Conservation (phyloP, 495 filamentous ascomycete species). For the Daldinia grandis region DNA sequence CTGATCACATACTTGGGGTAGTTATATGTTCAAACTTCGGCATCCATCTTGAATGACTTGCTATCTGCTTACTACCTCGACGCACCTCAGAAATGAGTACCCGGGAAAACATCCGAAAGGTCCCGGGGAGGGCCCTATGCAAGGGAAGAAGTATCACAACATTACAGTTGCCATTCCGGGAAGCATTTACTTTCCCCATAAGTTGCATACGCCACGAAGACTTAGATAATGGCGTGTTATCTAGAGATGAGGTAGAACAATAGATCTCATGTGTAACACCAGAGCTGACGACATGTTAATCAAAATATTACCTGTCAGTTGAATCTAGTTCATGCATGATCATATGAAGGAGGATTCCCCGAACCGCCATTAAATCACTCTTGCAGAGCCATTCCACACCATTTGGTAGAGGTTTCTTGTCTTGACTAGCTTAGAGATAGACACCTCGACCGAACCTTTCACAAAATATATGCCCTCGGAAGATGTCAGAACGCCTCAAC, state of each 20-base stretch:
- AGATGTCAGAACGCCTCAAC: not conserved
- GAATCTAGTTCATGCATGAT: conserved; percentile 16
- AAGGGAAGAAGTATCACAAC: conserved; percentile 1
- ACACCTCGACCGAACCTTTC: not conserved
- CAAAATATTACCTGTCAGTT: not conserved
- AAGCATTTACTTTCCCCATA: conserved; percentile 8
- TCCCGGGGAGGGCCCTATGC: not conserved
- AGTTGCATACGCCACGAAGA: not conserved
- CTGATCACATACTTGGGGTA: conserved; percentile 7
- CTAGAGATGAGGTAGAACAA: conserved; percentile 11
- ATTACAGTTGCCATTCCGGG: conserved; percentile 12
- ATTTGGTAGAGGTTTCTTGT: not conserved
- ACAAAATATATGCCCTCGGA: not conserved
- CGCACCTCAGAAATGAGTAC: not conserved
- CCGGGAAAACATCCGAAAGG: not conserved
- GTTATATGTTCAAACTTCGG: not conserved
- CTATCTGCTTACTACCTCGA: not conserved
- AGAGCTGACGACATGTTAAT: not conserved
- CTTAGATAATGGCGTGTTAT: conserved; percentile 1
- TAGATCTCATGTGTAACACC: conserved; percentile 20
- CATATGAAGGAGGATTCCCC: not conserved
- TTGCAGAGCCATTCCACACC: not conserved
- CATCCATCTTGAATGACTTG: not conserved
- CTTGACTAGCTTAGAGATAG: not conserved
- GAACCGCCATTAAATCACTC: not conserved